Base-by-base conservation (phyloP, 2,329 filamentous ascomycete species). In the Parastagonospora avenae region DNA sequence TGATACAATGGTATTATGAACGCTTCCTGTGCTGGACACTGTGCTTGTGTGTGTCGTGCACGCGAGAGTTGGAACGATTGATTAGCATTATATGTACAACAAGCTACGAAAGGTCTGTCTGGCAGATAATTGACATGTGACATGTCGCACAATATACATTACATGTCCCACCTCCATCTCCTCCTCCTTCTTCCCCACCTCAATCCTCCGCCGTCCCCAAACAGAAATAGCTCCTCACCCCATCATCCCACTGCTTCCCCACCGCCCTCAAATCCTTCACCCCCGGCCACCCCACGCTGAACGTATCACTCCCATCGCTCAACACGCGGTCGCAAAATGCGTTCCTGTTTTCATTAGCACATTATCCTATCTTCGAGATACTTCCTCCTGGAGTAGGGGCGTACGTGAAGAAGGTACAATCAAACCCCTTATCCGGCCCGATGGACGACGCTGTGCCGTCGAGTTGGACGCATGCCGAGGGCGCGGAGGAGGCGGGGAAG, bases 371-470 rank as follows among this genome's bases (percentile, higher is more conserved):
- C 11, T 40, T 12, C 14, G n/a, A 16, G 4, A 11, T 37, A n/a
- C 36, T 24, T 24, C 19, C 19, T 24, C 19, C n/a, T 15, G 47
- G 32, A 27, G 45, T 4, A 9, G 12, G 19, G n/a, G n/a, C 63
- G 3, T 57, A 70, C 69, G 57, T 62, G 51, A 60, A 72, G 33
- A 71, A 70, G 1, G 51, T 51, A 42, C 69, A 72, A 3, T 39
- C 43, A 27, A 57, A 62, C 0, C 67, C 68, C 1, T 24, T 4
- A 24, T 68, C 64, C 0, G 69, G 69, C 0, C 66, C 59, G 7
- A 70, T 54, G 1, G 52, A 51, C 0, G 57, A 62, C 1, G 62
- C 57, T 1, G 27, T 53, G 6, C 53, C 58, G 14, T 64, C 53
- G 3, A 72, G 50, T 1, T 19, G 11, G 1, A 46, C 48, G 53